A percentile compares a stretch with the other conserved stretches of the same genome.
phyloP scores from a whole-genome alignment of 345 rosid genomes.

The Acer negundo region DNA sequence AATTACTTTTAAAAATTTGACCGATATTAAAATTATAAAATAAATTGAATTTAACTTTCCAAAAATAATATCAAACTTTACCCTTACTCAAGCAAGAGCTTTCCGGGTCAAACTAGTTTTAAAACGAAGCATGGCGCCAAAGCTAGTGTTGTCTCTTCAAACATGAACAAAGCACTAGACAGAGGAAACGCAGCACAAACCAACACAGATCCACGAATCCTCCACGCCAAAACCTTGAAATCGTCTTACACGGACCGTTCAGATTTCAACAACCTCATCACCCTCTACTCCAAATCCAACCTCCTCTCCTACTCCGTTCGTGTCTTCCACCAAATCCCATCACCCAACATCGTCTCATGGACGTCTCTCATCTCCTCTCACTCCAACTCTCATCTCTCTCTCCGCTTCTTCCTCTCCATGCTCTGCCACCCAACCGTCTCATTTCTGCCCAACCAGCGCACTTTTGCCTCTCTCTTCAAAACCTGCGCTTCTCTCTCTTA shows the following conservation, averaged over 20 bases:
- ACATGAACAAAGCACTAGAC: background rate
- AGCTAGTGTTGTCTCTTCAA: no score
- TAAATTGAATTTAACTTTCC: no score
- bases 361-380: slow-evolving; percentile 47
- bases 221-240: slow-evolving; percentile 40
- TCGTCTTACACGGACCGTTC: slow-evolving; percentile 26
- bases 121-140: background rate
- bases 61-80: no score
- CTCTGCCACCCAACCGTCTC: slow-evolving; percentile 33
- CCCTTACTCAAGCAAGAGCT: no score
- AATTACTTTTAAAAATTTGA: no score
- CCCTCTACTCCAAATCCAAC: slow-evolving; percentile 38
- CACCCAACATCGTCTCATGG: slow-evolving; percentile 55
- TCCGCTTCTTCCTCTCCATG: slow-evolving; percentile 48
- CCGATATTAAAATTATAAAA: no score
- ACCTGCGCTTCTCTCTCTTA: slow-evolving; percentile 39
- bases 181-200: background rate
- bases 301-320: slow-evolving; percentile 33
- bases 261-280: slow-evolving; percentile 37
- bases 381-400: slow-evolving; percentile 35
- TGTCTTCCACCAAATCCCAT: slow-evolving; percentile 41
- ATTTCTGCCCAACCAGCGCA: slow-evolving; percentile 39
- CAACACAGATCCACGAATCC: slow-evolving; percentile 38
- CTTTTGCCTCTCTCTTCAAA: slow-evolving; percentile 47
- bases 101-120: no score